phyloP scores from a whole-genome alignment of 2,329 filamentous ascomycete species.

The Pyrenophora graminea region DNA sequence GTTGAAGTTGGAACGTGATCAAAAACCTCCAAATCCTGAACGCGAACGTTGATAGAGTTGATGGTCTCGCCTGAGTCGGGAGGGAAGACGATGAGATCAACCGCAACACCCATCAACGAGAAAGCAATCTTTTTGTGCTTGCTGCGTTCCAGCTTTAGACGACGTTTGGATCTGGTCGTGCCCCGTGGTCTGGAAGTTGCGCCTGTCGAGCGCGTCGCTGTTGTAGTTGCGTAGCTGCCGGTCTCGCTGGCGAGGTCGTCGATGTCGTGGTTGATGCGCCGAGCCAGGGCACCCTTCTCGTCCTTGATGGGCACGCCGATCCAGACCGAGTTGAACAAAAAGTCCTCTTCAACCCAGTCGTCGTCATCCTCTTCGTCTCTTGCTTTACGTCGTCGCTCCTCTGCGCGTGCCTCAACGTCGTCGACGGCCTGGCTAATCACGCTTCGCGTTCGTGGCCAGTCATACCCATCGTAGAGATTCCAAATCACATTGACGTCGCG shows the following conservation, averaged over 20 bases:
- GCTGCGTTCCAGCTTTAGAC: constrained; percentile 78
- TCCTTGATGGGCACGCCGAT: constrained; percentile 87
- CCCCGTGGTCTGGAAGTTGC: constrained; percentile 49
- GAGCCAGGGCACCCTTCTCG: constrained; percentile 79
- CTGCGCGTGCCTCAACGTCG: constrained; percentile 80
- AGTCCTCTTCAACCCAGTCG: constrained; percentile 82
- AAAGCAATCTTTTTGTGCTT: constrained; percentile 95
- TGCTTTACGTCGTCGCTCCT: constrained; percentile 68
- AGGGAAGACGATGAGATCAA: constrained; percentile 81
- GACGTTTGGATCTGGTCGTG: constrained; percentile 52
- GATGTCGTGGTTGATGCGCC: constrained; percentile 84
- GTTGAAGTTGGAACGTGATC: constrained; percentile 94
- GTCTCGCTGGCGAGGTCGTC: constrained; percentile 88
- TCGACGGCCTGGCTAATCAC: constrained; percentile 86
- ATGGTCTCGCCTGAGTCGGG: constrained; percentile 78
- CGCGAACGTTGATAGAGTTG: constrained; percentile 81
- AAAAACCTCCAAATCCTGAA: constrained; percentile 85
- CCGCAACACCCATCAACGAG: constrained; percentile 81
- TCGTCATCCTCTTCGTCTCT: constrained; percentile 64
- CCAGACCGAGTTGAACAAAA: constrained; percentile 98
- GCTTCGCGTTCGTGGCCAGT: constrained; percentile 87
- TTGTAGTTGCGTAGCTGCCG: constrained; percentile 79
- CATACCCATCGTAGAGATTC: constrained; percentile 97
- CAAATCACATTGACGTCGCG: constrained; percentile 92
- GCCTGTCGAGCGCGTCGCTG: constrained; percentile 40